These are phyloP conservation scores for Coemansia sp. DNA, from an alignment of 192 early-diverging fungal species.

Conservation along the genomic window DNA sequence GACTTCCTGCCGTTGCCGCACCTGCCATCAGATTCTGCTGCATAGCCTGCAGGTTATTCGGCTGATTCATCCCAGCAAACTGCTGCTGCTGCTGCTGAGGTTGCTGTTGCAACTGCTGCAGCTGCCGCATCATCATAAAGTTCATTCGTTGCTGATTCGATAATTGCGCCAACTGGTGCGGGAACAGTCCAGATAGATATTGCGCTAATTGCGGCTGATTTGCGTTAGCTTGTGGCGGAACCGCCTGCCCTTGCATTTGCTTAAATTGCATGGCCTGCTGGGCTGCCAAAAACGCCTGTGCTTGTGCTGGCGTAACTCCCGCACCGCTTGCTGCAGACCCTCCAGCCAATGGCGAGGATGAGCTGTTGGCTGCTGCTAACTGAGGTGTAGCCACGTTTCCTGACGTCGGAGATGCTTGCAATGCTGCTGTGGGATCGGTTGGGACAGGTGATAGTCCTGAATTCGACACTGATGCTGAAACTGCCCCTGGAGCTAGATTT, in stretches of 20 bases:
- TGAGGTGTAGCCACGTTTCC: slow-evolving; percentile 1
- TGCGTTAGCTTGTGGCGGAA: slow-evolving; percentile 10
- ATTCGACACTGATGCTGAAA: slow-evolving; percentile 6
- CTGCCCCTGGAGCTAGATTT: slow-evolving; percentile 8
- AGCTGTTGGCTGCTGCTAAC: no score
- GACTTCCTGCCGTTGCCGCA: slow-evolving; percentile 9
- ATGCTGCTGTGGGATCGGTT: slow-evolving; percentile 1
- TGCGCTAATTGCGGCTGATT: slow-evolving; percentile 48
- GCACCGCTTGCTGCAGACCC: background rate
- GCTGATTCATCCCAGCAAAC: slow-evolving; percentile 1
- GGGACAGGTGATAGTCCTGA: slow-evolving; percentile 12
- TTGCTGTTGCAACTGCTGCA: slow-evolving; percentile 44
- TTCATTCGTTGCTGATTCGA: slow-evolving; percentile 47
- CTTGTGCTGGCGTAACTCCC: slow-evolving; percentile 15
- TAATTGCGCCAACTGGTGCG: slow-evolving; percentile 47
- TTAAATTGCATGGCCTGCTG: slow-evolving; percentile 40
- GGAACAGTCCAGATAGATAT: slow-evolving; percentile 41
- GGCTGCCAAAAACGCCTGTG: slow-evolving; percentile 24
- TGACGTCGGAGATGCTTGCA: slow-evolving; percentile 15
- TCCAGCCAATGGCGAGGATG: no score
- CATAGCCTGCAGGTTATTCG: background rate
- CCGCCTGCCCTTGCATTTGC: slow-evolving; percentile 25
- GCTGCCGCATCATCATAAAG: slow-evolving; percentile 39
- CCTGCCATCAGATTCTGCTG: slow-evolving; percentile 3
- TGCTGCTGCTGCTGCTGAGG: slow-evolving; percentile 18